Percentiles rank a stretch among this genome's conserved stretches.
These are phyloP conservation scores for Tanacetum coccineum DNA, from an alignment of 129 eudicot genomes.

Conservation along the genomic window DNA sequence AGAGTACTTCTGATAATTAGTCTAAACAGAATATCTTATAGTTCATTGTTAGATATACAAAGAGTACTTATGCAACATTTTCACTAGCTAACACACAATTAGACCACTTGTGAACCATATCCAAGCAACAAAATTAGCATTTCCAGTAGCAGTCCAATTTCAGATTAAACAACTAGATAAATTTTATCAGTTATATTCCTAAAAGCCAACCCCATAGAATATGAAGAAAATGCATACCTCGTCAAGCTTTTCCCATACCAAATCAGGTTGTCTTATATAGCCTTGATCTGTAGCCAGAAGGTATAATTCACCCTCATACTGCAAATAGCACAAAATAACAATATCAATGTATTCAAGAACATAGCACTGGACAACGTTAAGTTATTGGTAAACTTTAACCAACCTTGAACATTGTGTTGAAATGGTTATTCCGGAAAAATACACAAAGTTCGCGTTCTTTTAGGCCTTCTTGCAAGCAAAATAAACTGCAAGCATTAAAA, in stretches of 20 bases:
- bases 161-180: too few species aligned
- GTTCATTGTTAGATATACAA: too few species aligned
- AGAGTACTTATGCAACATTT: too few species aligned
- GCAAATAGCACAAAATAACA: slow-evolving; percentile 23
- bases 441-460: slow-evolving; percentile 92
- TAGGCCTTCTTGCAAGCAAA: slow-evolving; percentile 71
- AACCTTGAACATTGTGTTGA: slow-evolving; percentile 98
- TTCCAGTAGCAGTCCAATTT: too few species aligned
- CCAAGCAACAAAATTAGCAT: too few species aligned
- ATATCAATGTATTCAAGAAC: not conserved
- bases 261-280: slow-evolving; percentile 79
- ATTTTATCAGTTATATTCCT: not conserved
- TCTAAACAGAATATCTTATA: too few species aligned
- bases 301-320: slow-evolving; percentile 76
- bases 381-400: slow-evolving; percentile 18
- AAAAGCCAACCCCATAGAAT: not conserved
- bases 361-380: slow-evolving; percentile 3
- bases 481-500: slow-evolving; percentile 47
- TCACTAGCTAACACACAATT: too few species aligned
- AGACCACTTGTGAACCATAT: too few species aligned
- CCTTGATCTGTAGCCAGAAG: slow-evolving; percentile 93
- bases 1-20: too few species aligned
- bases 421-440: slow-evolving; percentile 93
- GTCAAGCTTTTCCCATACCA: slow-evolving; percentile 92
- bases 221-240: slow-evolving; percentile 45